Evolutionary conservation across 2,329 filamentous ascomycete genomes (phyloP), one percentile per base, ranked within the genome.

Genomic region (Colletotrichum acutatum): DNA sequence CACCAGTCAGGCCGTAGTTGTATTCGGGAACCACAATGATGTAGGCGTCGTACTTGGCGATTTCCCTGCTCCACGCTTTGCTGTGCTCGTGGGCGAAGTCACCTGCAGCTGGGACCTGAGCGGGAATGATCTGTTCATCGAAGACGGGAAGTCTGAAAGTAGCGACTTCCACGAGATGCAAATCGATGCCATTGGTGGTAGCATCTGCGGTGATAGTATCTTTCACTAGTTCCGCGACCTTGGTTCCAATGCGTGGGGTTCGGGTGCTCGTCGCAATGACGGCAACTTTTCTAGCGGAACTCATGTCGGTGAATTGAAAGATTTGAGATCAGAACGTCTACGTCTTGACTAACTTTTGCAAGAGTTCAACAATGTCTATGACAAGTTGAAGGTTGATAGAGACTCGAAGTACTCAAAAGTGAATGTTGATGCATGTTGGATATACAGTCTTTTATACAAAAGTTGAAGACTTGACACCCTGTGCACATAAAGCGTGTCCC

Each of bases 11-110:
- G 28, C 87, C 85, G 78, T 82, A 87, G 81, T 92, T 91, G 77
- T 91, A 91, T 78, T 89, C 85, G 1, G 86, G 84, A n/a, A 85
- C 83, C 56, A 89, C 83, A 60, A 89, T 80, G 42, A 90, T 32
- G 59, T 72, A 72, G 8, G 46, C 69, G 42, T 86, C 83, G 78
- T 86, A 82, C 30, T 79, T 78, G n/a, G 78, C 74, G 52, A 89
- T 85, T 72, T 83, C 82, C 5, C 76, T 77, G 37, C 81, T 84
- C 87, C 88, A 89, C 0, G 77, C 78, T n/a, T 79, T 81, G 42
- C 83, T 83, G 77, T 86, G 82, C n/a, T 82, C 80, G 54, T 84
- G 76, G 6, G 79, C 75, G 76, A 85, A 87, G 32, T 81, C 76
- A 8, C 76, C 79, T 5, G 78, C 70, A 0, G 74, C 76, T 2